Conservation (phyloP, 805 yeast genomes). For the Priceomyces medius region DNA sequence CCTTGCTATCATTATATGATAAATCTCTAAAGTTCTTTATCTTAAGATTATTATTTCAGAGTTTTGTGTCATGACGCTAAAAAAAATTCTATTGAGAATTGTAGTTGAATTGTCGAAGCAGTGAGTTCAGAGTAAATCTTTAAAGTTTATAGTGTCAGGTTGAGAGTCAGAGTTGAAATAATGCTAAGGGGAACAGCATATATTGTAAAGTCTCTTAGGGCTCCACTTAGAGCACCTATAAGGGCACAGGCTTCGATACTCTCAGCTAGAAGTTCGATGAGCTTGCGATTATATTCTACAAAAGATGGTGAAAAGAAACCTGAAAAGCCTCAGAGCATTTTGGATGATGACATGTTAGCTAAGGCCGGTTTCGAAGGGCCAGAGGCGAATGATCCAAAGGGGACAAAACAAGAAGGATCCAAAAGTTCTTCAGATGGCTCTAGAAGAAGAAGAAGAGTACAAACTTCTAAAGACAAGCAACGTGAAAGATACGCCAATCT, state of each 20-base stretch:
- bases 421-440: slow-evolving; percentile 12
- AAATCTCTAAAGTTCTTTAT: neutral
- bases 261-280: neutral
- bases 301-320: slow-evolving; percentile 7
- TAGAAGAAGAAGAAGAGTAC: slow-evolving; percentile 47
- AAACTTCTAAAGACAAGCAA: slow-evolving; percentile 71
- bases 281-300: slow-evolving; percentile 8
- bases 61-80: slow-evolving; percentile 2
- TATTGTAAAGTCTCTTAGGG: slow-evolving; percentile 5
- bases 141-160: neutral
- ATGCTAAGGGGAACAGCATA: slow-evolving; percentile 10
- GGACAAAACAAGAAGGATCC: slow-evolving; percentile 12
- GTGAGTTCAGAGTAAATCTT: neutral
- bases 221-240: neutral
- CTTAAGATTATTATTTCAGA: neutral
- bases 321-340: slow-evolving; percentile 47
- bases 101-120: neutral
- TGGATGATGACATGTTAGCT: slow-evolving; percentile 78
- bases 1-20: neutral
- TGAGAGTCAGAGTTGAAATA: neutral
- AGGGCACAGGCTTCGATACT: slow-evolving; percentile 1
- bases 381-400: slow-evolving; percentile 15
- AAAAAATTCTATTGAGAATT: slow-evolving; percentile 1
- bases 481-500: slow-evolving; percentile 80
- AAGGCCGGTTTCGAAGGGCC: slow-evolving; percentile 76